Evolutionary conservation across 805 yeast genomes (phyloP), one percentile per base, ranked within the genome.

Genomic region (Maudiozyma bulderi): DNA sequence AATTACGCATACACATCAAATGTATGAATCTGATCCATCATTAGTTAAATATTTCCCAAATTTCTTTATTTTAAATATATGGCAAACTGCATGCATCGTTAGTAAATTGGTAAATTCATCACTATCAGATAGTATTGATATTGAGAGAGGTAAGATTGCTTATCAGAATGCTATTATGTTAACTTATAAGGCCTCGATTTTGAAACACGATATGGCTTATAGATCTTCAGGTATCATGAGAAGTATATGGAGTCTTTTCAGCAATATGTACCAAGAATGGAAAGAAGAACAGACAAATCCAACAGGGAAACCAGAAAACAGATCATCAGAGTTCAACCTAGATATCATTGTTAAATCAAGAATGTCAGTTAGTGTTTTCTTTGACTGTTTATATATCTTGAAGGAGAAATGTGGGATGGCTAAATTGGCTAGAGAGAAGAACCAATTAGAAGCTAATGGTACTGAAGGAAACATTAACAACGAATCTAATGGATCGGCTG

Each of bases 171-270:
- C 93, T 0, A 80, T 86, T 26, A 72, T 76, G 15, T 66, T 86
- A 43, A 81, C 93, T 1, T 76, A 81, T 50, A 80, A 80, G 51
- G 95, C 96, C 0, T 87, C 96, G 0, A 83, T 91, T 31, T 72
- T 87, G 57, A 88, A 88, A 58, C 93, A 90, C 67, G 99, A 91
- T 61, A 82, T 93, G 74, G 87, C 97, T 0, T 87, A 86, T 63
- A 76, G 98, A 55, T 86, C 95, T 0, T 82, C 95, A 43, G 96
- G 96, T 8, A 88, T 93, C 51, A 87, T 93, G 93, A 78, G 85
- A 59, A 89, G 89, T 60, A 82, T 89, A 72, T 91, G 99, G 99
- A 86, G 84, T 51, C 73, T 89, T 51, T 86, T 86, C 65, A 77
- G 83, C 46, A 75, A 83, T 5, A 69, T 89, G 56, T 78, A 81